A percentile compares a stretch with the other conserved stretches of the same genome.
These are phyloP conservation scores for Austroboletus sp. DNA, from an alignment of 1,284 basidiomycete genomes.

Conservation along the genomic window DNA sequence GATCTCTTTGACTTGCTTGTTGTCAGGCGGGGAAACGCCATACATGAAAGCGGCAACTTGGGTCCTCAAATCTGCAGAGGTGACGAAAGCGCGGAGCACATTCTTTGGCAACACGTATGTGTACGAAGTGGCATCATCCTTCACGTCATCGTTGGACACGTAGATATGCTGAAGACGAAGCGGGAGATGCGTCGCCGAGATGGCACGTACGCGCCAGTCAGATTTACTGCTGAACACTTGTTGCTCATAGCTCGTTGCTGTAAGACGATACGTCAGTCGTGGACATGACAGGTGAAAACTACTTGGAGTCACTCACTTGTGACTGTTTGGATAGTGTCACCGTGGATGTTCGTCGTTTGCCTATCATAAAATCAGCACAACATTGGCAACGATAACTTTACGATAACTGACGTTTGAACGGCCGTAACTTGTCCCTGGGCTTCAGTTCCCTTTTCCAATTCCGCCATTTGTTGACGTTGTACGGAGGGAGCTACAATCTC, in stretches of 20 bases:
- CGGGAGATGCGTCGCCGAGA: conserved; percentile 91
- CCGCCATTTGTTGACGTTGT: conserved; percentile 98
- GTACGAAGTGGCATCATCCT: conserved; percentile 89
- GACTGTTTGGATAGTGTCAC: conserved; percentile 92
- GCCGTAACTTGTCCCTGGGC: conserved; percentile 94
- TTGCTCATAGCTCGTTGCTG: conserved; percentile 94
- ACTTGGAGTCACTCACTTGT: conserved; percentile 58
- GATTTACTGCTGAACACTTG: conserved; percentile 97
- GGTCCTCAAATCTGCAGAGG: conserved; percentile 88
- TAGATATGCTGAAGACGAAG: conserved; percentile 97
- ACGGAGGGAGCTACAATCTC: conserved; percentile 89
- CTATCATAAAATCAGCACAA: conserved; percentile 33
- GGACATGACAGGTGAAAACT: not conserved
- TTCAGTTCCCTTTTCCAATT: conserved; percentile 93
- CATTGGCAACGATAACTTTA: not conserved
- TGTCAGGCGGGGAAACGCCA: conserved; percentile 88
- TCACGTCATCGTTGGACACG: conserved; percentile 97
- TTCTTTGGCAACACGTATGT: conserved; percentile 99
- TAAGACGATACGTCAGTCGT: conserved; percentile 10
- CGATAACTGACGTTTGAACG: conserved; percentile 67
- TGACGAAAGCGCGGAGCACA: conserved; percentile 89
- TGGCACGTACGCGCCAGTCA: conserved; percentile 96
- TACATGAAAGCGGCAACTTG: conserved; percentile 95
- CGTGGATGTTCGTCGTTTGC: conserved; percentile 94
- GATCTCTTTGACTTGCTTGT: conserved; percentile 98